phyloP scores from a whole-genome alignment of 495 filamentous ascomycete genomes.

The Hypoxylon fuscum region DNA sequence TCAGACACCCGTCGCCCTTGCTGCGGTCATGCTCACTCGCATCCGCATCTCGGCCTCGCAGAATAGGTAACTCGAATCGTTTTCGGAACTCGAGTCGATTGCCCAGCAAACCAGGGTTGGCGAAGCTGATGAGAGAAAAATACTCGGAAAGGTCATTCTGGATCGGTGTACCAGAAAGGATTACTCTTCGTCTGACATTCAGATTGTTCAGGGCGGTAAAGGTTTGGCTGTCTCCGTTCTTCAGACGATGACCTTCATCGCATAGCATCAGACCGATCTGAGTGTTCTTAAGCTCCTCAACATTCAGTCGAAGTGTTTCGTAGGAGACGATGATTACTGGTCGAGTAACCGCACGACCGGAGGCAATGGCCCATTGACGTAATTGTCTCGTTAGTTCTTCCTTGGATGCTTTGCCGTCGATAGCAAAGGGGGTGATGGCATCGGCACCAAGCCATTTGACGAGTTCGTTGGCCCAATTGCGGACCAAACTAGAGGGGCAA shows the following conservation, averaged over 20 bases:
- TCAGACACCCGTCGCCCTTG: constrained; percentile 84
- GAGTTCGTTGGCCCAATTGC: constrained; percentile 97
- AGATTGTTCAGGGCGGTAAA: constrained; percentile 89
- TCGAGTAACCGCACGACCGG: constrained; percentile 85
- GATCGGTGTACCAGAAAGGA: constrained; percentile 95
- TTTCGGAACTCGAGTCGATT: constrained; percentile 94
- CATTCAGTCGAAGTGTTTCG: constrained; percentile 91
- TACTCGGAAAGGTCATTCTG: constrained; percentile 99
- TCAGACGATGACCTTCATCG: constrained; percentile 97
- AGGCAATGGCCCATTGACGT: constrained; percentile 93
- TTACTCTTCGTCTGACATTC: constrained; percentile 90
- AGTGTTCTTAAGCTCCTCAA: constrained; percentile 84
- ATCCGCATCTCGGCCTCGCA: constrained; percentile 89
- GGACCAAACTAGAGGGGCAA: constrained; percentile 95
- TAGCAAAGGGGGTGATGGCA: constrained; percentile 91
- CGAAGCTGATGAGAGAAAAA: constrained; percentile 95
- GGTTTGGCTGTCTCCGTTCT: constrained; percentile 95
- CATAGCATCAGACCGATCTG: constrained; percentile 95
- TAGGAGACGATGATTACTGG: constrained; percentile 99
- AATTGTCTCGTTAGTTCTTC: constrained; percentile 89
- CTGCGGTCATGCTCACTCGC: constrained; percentile 84
- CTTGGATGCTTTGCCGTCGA: constrained; percentile 96
- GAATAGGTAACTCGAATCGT: constrained; percentile 90
- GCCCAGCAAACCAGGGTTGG: constrained; percentile 91
- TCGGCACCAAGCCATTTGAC: constrained; percentile 96